phyloP scores from a whole-genome alignment of 2,329 filamentous ascomycete genomes.

The Arthroderma sp. region DNA sequence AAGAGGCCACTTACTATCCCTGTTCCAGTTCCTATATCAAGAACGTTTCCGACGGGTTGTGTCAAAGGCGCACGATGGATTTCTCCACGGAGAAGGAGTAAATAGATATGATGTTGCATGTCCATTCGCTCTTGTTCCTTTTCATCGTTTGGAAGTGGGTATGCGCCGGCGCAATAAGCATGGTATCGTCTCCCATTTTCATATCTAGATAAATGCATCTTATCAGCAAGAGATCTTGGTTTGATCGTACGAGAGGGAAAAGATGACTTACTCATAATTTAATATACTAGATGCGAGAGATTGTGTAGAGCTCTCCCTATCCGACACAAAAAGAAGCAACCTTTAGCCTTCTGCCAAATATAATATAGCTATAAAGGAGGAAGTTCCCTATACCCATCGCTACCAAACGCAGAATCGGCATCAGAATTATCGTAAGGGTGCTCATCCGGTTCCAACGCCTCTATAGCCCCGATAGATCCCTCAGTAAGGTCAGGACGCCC shows the following conservation, averaged over 20 bases:
- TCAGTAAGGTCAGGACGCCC: not conserved
- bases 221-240: not conserved
- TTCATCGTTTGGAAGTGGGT: conserved; percentile 23
- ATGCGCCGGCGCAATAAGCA: conserved; percentile 34
- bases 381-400: not conserved
- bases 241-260: not conserved
- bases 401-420: not conserved
- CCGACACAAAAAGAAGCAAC: not conserved
- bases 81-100: conserved; percentile 28
- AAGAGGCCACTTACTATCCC: conserved; percentile 10
- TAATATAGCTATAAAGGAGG: not conserved
- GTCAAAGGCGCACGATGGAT: conserved; percentile 29
- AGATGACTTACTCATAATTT: conserved; percentile 9
- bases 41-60: conserved; percentile 28
- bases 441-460: not conserved
- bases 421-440: not conserved
- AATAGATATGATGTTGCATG: conserved; percentile 27
- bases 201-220: conserved; percentile 14
- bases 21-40: conserved; percentile 43
- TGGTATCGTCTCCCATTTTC: conserved; percentile 36
- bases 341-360: not conserved
- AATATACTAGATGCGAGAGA: conserved; percentile 10
- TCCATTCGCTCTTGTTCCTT: conserved; percentile 27
- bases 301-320: not conserved
- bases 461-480: not conserved